Evolutionary conservation across 1,284 basidiomycete genomes (phyloP).

Genomic region (Xerocomus nothofagi): DNA sequence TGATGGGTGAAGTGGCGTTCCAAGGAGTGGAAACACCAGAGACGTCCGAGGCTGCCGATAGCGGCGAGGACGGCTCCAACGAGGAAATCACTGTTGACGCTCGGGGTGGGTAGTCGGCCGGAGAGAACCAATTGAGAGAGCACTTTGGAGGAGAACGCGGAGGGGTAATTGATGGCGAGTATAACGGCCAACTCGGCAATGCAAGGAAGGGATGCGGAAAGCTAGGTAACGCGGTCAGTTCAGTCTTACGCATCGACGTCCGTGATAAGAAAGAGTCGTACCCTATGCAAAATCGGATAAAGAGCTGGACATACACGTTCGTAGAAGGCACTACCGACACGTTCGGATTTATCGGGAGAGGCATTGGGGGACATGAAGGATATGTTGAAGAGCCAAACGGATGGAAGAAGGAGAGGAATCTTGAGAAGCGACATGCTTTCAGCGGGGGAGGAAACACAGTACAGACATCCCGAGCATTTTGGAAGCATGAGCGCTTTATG

Average conservation of each 20-base stretch:
- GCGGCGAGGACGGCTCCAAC: slow-evolving; percentile 19
- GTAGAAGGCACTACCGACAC: slow-evolving; percentile 20
- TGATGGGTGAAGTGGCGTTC: slow-evolving; percentile 35
- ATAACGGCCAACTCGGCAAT: slow-evolving; percentile 25
- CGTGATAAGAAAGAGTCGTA: slow-evolving; percentile 4
- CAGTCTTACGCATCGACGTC: background rate
- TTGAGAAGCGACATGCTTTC: slow-evolving; percentile 26
- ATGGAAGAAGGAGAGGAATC: slow-evolving; percentile 24
- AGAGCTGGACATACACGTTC: slow-evolving; percentile 20
- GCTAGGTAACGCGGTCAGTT: slow-evolving; percentile 11
- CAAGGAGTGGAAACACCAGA: slow-evolving; percentile 31
- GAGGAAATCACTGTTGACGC: slow-evolving; percentile 15
- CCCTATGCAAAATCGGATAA: slow-evolving; percentile 27
- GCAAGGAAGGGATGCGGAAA: slow-evolving; percentile 31
- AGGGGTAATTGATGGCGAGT: slow-evolving; percentile 22
- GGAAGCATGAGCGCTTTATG: slow-evolving; percentile 12
- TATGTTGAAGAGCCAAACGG: slow-evolving; percentile 29
- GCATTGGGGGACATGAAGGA: slow-evolving; percentile 27
- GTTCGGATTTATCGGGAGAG: slow-evolving; percentile 24
- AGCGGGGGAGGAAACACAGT: background rate
- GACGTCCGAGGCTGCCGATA: slow-evolving; percentile 26
- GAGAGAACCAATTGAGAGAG: slow-evolving; percentile 22
- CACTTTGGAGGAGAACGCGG: slow-evolving; percentile 18
- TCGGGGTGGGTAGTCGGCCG: slow-evolving; percentile 17
- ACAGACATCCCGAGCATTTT: background rate